These are phyloP conservation scores for Penicillium waksmanii DNA, from an alignment of 495 filamentous ascomycete species.

Conservation along the genomic window DNA sequence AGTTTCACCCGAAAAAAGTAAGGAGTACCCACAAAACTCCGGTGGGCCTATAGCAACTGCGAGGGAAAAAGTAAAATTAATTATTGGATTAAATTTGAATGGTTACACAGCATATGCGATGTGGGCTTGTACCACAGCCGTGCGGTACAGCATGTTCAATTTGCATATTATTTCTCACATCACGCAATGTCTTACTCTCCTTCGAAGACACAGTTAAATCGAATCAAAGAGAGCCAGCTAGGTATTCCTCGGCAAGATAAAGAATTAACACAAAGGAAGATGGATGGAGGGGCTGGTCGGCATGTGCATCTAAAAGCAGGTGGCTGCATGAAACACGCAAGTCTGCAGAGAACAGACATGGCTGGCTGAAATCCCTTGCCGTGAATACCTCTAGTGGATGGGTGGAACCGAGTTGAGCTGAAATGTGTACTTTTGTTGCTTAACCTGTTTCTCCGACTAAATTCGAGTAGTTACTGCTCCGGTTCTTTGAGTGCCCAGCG, in stretches of 20 bases:
- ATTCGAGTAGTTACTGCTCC: too few relatives aligned
- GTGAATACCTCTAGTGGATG: not conserved
- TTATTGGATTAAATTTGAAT: not conserved
- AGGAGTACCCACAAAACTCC: not conserved
- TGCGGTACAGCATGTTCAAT: not conserved
- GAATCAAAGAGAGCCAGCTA: not conserved
- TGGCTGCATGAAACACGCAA: too few relatives aligned
- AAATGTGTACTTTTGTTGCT: too few relatives aligned
- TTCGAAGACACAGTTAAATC: not conserved
- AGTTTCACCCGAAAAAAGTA: slow-evolving; percentile 2
- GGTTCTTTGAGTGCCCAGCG: too few relatives aligned
- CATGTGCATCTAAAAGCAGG: too few relatives aligned
- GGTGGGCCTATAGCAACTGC: not conserved
- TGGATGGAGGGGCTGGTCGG: too few relatives aligned
- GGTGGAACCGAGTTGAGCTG: too few relatives aligned
- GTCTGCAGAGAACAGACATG: not conserved
- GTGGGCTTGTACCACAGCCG: not conserved
- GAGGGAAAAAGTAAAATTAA: not conserved
- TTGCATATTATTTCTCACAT: not conserved
- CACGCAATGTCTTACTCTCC: not conserved
- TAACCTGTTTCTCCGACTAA: too few relatives aligned
- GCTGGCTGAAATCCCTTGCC: not conserved
- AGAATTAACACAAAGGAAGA: too few relatives aligned
- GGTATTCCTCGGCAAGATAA: too few relatives aligned
- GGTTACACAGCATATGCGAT: not conserved